Base-by-base conservation (phyloP, 2,329 filamentous ascomycete genomes). In the Colletotrichum cordylinicola region DNA sequence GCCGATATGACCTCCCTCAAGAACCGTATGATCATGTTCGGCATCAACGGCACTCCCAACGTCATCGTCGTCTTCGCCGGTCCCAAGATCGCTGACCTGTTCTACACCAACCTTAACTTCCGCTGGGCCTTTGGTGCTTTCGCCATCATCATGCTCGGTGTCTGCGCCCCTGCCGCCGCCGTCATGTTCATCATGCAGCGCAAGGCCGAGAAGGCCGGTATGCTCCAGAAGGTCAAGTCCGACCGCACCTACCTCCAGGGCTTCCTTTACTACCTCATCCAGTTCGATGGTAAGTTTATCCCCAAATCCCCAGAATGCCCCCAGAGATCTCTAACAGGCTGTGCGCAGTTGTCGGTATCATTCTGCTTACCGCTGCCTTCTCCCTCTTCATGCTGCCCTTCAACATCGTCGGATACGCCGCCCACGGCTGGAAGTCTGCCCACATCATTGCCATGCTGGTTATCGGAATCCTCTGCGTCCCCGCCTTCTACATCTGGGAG, bases 81-180 rank as follows among this genome's bases (percentile, higher is more conserved):
- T 3, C 84, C 85, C 58, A 80, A 77, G 72, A 85, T 87, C 56
- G 85, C 85, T 9, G 80, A 85, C n/a, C 79, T 84, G 2, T 87
- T 87, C 79, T 84, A 84, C 70, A 72, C 78, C 4, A 73, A 85
- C 39, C 77, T 82, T 67, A 85, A 84, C 79, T 88, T 85, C 80
- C 83, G 86, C 37, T 88, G 87, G 87, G 86, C 85, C 1, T 94
- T 93, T 79, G 92, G 91, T 31, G 88, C 89, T 72, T 94, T 93
- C 82, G 86, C 88, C 71, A 92, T 94, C 80, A 90, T 94, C 76
- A 80, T 92, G 18, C 88, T 91, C 9, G 86, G 88, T 24, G 88
- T 86, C 74, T 82, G 81, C 35, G 69, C 84, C 4, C 87, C 86
- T 7, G 80, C 85, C 9, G 78, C 82, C n/a, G 67, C 79, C 9